phyloP scores from a whole-genome alignment of 2,329 filamentous ascomycete species.

The Ascomycota sp. region DNA sequence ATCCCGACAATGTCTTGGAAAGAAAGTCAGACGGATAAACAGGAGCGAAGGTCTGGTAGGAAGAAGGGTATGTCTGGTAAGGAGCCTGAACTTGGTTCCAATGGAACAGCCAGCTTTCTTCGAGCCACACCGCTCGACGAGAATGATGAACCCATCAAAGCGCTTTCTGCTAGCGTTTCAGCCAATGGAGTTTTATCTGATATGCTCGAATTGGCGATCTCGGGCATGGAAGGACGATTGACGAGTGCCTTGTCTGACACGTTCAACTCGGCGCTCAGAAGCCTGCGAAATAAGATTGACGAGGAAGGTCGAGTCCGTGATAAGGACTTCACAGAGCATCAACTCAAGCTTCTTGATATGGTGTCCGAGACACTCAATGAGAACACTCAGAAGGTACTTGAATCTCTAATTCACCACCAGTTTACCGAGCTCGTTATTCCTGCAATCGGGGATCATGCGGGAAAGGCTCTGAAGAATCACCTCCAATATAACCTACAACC shows the following conservation, averaged over 20 bases:
- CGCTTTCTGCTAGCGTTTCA: slow-evolving; percentile 8
- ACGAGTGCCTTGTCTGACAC: slow-evolving; percentile 24
- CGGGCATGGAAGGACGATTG: slow-evolving; percentile 30
- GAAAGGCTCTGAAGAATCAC: slow-evolving; percentile 49
- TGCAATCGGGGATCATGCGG: slow-evolving; percentile 45
- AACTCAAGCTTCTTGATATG: slow-evolving; percentile 33
- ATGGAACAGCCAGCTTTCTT: slow-evolving; percentile 16
- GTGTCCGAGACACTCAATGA: slow-evolving; percentile 40
- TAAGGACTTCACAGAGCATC: slow-evolving; percentile 29
- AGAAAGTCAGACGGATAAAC: slow-evolving; percentile 29
- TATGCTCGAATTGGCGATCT: slow-evolving; percentile 31
- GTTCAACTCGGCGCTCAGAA: slow-evolving; percentile 37
- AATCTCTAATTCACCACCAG: slow-evolving; percentile 54
- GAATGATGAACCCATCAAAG: slow-evolving; percentile 10
- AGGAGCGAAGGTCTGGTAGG: slow-evolving; percentile 40
- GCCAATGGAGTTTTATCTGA: slow-evolving; percentile 19
- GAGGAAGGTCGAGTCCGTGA: slow-evolving; percentile 40
- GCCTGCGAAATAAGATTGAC: slow-evolving; percentile 39
- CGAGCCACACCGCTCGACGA: slow-evolving; percentile 10
- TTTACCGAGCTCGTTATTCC: slow-evolving; percentile 62
- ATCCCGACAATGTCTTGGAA: slow-evolving; percentile 17
- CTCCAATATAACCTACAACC: slow-evolving; percentile 47
- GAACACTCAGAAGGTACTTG: slow-evolving; percentile 50
- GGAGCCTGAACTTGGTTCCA: slow-evolving; percentile 23
- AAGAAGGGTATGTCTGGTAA: slow-evolving; percentile 41